Conservation (phyloP, 2,329 filamentous ascomycete genomes). For the Nemania serpens region DNA sequence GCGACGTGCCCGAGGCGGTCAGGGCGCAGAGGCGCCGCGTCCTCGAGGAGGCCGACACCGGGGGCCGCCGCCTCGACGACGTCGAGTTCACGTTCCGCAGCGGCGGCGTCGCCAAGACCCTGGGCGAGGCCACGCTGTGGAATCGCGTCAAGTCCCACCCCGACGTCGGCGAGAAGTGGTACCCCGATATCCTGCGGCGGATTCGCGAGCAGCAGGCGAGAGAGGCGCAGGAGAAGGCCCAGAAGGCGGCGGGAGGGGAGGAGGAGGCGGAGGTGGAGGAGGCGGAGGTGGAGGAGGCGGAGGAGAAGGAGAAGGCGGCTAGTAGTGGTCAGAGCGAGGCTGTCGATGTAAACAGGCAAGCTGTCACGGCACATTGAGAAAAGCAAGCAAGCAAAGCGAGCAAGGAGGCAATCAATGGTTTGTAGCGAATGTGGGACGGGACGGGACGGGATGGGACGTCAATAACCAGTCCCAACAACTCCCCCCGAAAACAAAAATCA, state of each 20-base stretch:
- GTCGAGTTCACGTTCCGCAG: slow-evolving; percentile 86
- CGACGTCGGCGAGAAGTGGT: slow-evolving; percentile 84
- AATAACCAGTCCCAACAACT: background rate
- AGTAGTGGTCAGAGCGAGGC: slow-evolving; percentile 13
- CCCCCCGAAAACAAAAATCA: too few relatives aligned
- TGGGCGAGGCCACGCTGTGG: slow-evolving; percentile 83
- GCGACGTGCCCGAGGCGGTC: slow-evolving; percentile 64
- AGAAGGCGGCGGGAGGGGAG: slow-evolving; percentile 33
- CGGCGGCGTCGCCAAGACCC: slow-evolving; percentile 66
- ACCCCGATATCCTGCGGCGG: slow-evolving; percentile 64
- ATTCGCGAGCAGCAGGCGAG: slow-evolving; percentile 63
- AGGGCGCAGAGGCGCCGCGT: slow-evolving; percentile 64
- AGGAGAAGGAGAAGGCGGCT: background rate
- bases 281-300: too few relatives aligned
- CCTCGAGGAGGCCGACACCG: slow-evolving; percentile 58
- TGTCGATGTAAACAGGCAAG: slow-evolving; percentile 32
- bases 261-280: slow-evolving; percentile 38
- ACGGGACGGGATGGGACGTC: background rate
- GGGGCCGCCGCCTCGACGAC: slow-evolving; percentile 65
- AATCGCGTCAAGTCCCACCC: slow-evolving; percentile 87
- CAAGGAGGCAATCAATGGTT: background rate
- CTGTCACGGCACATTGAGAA: slow-evolving; percentile 46
- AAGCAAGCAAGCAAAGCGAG: slow-evolving; percentile 4
- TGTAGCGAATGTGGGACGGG: background rate
- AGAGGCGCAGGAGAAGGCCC: slow-evolving; percentile 42